Base-by-base conservation (phyloP, 805 yeast genomes). In the Candida railenensis region DNA sequence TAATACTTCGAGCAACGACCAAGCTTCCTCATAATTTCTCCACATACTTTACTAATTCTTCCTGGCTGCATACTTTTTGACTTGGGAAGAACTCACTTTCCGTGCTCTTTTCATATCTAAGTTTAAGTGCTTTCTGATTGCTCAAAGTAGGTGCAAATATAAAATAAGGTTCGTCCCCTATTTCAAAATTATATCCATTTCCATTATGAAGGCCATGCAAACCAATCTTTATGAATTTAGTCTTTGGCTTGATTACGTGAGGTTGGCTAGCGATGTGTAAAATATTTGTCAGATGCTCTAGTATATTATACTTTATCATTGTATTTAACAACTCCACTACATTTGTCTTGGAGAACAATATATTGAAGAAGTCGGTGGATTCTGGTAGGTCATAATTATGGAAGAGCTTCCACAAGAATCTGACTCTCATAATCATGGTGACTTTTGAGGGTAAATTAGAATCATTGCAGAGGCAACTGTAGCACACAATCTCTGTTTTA, bases 341-440 rank as follows among this genome's bases (percentile, higher is more conserved):
- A 34, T 14, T 18, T 7, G n/a, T 7, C 7, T 34, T 14, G n/a
- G 18, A 7, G 15, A 34, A 34, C n/a, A 34, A 14, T 15, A 8
- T 5, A 14, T 11, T 22, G 25, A 37, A 19, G 15, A 14, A 15
- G 21, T 5, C 28, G 28, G 28, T 37, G 28, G 22, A n/a, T 5
- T 7, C 20, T 5, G 40, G 40, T 7, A 37, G 40, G 7, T 37
- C 40, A 15, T 7, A 7, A 11, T 37, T 19, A 14, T 5, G 14
- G 28, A 37, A 37, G n/a, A n/a, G 18, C 28, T 22, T 19, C 42
- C 42, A 39, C 12, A 39, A 22, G 16, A 39, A 39, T 14, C 42
- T 14, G 8, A 39, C 22, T 39, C 33, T 22, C 42, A 39, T 39
- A 5, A 39, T n/a, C 8, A 11, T 30, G 5, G 4, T 20, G 9